Evolutionary conservation across 345 rosid genomes (phyloP).

Genomic region (sweet orange (Citrus sinensis)): DNA sequence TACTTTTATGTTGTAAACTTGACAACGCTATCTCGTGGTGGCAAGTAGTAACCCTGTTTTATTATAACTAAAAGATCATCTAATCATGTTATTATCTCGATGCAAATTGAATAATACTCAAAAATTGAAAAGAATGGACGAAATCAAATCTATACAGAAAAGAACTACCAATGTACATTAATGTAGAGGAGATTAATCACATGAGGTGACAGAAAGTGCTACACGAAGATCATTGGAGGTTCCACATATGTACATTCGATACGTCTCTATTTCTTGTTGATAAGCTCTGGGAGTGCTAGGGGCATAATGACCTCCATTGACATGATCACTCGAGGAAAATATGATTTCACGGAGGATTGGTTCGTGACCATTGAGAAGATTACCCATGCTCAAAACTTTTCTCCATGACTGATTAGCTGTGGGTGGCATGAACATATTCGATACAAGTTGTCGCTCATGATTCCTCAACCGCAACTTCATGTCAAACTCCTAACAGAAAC

Average conservation of each 20-base stretch:
- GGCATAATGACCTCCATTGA: slow-evolving; percentile 56
- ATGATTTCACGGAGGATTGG: slow-evolving; percentile 77
- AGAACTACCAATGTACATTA: neutral
- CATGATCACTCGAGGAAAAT: slow-evolving; percentile 56
- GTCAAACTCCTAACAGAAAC: slow-evolving; percentile 56
- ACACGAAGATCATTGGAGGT: slow-evolving; percentile 94
- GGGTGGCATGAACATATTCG: slow-evolving; percentile 73
- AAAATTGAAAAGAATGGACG: neutral
- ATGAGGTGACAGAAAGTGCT: slow-evolving; percentile 82
- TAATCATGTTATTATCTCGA: neutral
- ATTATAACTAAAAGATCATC: neutral
- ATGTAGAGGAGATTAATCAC: slow-evolving; percentile 34
- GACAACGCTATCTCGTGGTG: neutral
- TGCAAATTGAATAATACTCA: neutral
- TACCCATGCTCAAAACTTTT: slow-evolving; percentile 95
- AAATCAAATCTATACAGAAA: neutral
- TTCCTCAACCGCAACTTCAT: slow-evolving; percentile 47
- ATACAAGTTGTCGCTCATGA: slow-evolving; percentile 56
- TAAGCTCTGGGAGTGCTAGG: slow-evolving; percentile 26
- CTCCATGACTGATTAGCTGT: slow-evolving; percentile 92
- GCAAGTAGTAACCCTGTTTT: neutral
- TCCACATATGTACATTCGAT: slow-evolving; percentile 84
- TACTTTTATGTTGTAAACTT: no score
- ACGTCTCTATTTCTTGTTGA: slow-evolving; percentile 67
- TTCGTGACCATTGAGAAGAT: slow-evolving; percentile 93